Evolutionary conservation across 2,329 filamentous ascomycete species (phyloP), one percentile per base, ranked within the genome.

Genomic region (Pyrenochaeta sp.): DNA sequence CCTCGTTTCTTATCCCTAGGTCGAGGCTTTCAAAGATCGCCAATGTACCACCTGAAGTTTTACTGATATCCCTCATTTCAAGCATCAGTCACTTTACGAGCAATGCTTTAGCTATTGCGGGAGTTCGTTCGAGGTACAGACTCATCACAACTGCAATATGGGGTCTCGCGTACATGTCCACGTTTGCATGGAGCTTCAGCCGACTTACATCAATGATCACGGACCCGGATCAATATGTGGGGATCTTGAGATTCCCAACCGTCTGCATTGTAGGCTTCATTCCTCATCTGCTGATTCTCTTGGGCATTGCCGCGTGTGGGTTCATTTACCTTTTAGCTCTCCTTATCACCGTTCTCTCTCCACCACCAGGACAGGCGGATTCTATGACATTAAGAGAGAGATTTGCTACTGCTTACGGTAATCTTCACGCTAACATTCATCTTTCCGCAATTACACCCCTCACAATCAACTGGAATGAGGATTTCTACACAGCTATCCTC

Each of bases 191-290:
- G 86, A 93, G 91, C 62, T 87, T 92, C 34, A 72, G 79, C 19
- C 79, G 79, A 12, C 76, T 81, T n/a, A 62, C 79, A 5, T 65
- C 61, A 24, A 61, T 64, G 24, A 56, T 67, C n/a, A 75, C 75
- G 44, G 77, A 77, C 28, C 83, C 81, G 8, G 69, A 68, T 37
- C 65, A 68, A 32, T 86, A 91, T 58, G 77, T 88, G 5, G 90
- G 91, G 3, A 83, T 97, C 10, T 82, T 97, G 42, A 87, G 92
- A 59, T 97, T 96, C 65, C 95, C 95, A 3, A 97, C 93, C 0
- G 93, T 98, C 40, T 97, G 92, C 71, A 93, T 98, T 57, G 90
- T 98, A 30, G 92, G 94, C 0, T 97, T 98, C 74, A 90, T 98
- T 36, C 95, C 95, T 1, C 94, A 98, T 76, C 84, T 98, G n/a